These are phyloP conservation scores for Yamagishiella unicocca DNA, from an alignment of 139 green algal genomes.

Conservation along the genomic window DNA sequence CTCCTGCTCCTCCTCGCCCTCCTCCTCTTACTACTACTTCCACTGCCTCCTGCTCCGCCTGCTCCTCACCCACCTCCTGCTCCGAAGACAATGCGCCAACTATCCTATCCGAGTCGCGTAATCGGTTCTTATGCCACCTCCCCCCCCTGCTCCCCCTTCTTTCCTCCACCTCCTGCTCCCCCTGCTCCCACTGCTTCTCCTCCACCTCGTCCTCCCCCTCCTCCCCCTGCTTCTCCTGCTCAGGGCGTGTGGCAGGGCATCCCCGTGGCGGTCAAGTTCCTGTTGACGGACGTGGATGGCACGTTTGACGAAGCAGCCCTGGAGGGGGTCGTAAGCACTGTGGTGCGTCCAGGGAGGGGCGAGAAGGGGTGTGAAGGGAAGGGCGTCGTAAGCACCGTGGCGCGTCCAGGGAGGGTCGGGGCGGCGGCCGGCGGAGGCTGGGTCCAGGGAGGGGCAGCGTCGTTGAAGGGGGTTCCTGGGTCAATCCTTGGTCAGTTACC, in stretches of 20 bases:
- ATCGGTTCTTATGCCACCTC: neutral
- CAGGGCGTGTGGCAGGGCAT: conserved; percentile 13
- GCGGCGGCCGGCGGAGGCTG: too few species aligned
- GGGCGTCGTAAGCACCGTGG: too few species aligned
- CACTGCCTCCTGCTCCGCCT: neutral
- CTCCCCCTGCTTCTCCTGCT: neutral
- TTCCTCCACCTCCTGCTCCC: neutral
- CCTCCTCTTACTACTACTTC: too few species aligned
- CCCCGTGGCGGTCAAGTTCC: conserved; percentile 25
- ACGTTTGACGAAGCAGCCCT: neutral
- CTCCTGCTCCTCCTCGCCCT: too few species aligned
- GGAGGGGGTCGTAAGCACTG: conserved; percentile 8
- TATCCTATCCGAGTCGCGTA: neutral
- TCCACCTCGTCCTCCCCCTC: neutral
- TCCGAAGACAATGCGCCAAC: neutral
- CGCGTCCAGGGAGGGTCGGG: too few species aligned
- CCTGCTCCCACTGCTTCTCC: neutral
- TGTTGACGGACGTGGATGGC: neutral
- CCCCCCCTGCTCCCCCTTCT: neutral
- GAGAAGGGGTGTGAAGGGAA: too few species aligned
- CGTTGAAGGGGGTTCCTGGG: too few species aligned
- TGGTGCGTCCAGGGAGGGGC: neutral
- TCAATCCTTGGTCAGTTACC: too few species aligned
- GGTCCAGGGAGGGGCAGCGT: too few species aligned
- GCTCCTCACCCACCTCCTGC: neutral